Base-by-base conservation (phyloP, 1,284 basidiomycete species). In the Apiotrichum mycotoxinovorans region DNA sequence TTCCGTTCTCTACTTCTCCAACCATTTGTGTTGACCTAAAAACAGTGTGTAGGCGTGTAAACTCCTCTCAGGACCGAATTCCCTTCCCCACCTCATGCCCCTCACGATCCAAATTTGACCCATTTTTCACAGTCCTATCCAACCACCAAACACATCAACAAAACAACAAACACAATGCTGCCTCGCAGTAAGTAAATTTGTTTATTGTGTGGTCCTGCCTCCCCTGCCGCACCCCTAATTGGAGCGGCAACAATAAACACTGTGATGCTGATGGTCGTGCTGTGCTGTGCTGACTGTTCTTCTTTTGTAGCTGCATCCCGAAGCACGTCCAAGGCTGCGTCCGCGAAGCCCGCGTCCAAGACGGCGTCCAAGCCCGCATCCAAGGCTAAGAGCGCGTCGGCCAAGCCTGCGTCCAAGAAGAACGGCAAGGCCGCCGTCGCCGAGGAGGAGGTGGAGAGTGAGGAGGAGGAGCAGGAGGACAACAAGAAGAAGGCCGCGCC, bases 331-430 rank as follows among this genome's bases (percentile, higher is more conserved):
- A 51, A 51, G 43, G 48, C 54, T 9, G 38, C 57, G 18, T 35
- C 52, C 10, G 37, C 53, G 33, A 52, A 52, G 50, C 50, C 57
- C 5, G 46, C 57, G 3, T 56, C 57, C 22, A 55, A 56, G 58
- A 23, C 8, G 5, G 20, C 30, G 22, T 25, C 51, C 43, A 47
- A 47, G 37, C 20, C 52, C 42, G 30, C 44, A 18, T 35, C 52
- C n/a, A 54, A 18, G 42, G 25, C 23, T 17, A 38, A 38, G 37
- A 17, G 15, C 40, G 56, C 62, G 22, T 64, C 62, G 34, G 26
- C 62, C 18, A 63, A 60, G 52, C 52, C 63, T n/a, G 52, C 59
- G 38, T 60, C 63, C n/a, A 56, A 49, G 41, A 12, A 57, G 25
- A 35, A 52, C 15, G 34, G 45, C 46, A 62, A 41, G 48, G 14